Base-by-base conservation (phyloP, 495 filamentous ascomycete genomes). In the Podospora appendiculata region DNA sequence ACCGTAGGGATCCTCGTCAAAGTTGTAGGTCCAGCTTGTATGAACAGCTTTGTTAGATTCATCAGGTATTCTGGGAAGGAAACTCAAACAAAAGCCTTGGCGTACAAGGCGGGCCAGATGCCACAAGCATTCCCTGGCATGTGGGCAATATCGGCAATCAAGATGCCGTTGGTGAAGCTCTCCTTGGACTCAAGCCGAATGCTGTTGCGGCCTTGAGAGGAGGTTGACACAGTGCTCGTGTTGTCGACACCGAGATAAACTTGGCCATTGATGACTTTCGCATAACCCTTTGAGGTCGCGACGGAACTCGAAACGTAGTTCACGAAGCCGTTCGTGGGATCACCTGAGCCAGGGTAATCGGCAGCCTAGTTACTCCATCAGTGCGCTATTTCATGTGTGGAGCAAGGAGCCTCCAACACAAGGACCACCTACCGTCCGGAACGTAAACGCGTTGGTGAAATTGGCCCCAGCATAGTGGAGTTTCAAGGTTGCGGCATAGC, bases 41-140 rank as follows among this genome's bases (percentile, higher is more conserved):
- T 25, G 25, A 25, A 5, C 5, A 2, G 25, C 13, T 32, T 14
- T n/a, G 39, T 63, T 33, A 63, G 60, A 32, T 46, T 45, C 9
- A 8, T 42, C 18, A 14, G 35, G 40, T 12, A n/a, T 19, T 3
- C 7, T 33, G 2, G 25, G 25, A 48, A 3, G 7, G 4, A n/a
- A 4, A 39, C 36, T 36, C n/a, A 41, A 12, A 33, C 3, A 35
- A 43, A n/a, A n/a, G n/a, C n/a, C n/a, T n/a, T n/a, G n/a, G n/a
- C 9, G 39, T 42, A 43, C 25, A 41, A 44, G 13, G 86, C 80
- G 16, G 86, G 86, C 86, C 85, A 89, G 32, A 75, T 77, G 45
- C 86, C 85, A 57, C 86, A 89, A 10, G 70, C 71, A 13, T 76
- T 76, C 1, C 78, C 77, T 0, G 86, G 86, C 82, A 88, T 87